Evolutionary conservation across 2,329 filamentous ascomycete genomes (phyloP).

Genomic region (Pseudocercospora vitis): DNA sequence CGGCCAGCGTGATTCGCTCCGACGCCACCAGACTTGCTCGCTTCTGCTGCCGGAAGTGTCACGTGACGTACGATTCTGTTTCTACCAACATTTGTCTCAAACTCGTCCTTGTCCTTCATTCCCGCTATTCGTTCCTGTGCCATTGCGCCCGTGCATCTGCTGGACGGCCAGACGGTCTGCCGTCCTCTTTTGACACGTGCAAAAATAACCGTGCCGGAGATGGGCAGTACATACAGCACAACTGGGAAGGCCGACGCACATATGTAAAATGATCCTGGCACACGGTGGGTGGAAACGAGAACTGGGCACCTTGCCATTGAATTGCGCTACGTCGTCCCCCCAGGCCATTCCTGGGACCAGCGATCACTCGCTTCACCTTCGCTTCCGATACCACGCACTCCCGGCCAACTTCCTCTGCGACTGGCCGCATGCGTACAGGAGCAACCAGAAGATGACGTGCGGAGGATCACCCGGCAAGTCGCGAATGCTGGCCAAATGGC

Average conservation of each 20-base stretch:
- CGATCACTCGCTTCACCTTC: neutral
- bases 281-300: neutral
- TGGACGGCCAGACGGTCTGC: too few relatives aligned
- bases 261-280: neutral
- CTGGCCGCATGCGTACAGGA: neutral
- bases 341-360: neutral
- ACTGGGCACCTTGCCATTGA: neutral
- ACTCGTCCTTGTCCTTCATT: too few relatives aligned
- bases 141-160: too few relatives aligned
- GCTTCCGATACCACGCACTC: neutral
- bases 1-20: neutral
- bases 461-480: neutral
- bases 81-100: too few relatives aligned
- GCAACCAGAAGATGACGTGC: slow-evolving; percentile 1
- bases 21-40: too few relatives aligned
- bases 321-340: neutral
- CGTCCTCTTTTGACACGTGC: too few relatives aligned
- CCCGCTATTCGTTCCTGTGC: too few relatives aligned
- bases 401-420: neutral
- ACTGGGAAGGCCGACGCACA: neutral
- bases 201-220: too few relatives aligned
- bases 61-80: too few relatives aligned
- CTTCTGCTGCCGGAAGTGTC: neutral
- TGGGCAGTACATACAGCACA: too few relatives aligned
- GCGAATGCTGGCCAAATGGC: neutral